Base-by-base conservation (phyloP, 73 alveolate species). In the Paramecium sexaurelia region DNA sequence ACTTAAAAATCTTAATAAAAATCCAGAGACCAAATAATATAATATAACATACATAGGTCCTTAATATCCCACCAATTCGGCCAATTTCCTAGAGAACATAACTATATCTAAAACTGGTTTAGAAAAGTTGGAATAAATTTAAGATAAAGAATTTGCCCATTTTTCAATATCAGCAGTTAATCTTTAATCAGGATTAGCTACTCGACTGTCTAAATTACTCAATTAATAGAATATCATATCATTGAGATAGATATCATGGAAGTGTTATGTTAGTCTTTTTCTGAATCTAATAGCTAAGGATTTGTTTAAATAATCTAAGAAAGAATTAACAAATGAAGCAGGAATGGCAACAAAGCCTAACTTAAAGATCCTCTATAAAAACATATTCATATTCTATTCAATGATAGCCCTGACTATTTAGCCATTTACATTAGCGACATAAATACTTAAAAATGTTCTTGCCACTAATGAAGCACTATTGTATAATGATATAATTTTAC, bases 81-180 rank as follows among this genome's bases (percentile, higher is more conserved):
- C 95, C 13, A 97, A 94, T 82, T 96, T 97, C 61, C 95, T 93
- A 5, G 98, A 94, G 95, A 97, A 97, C 87, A 97, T 85, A 36
- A 96, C 68, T 9, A 97, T 96, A 92, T 97, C 99, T 8, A 97
- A 94, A 35, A 96, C 85, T 19, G 99, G 99, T 88, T 97, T 97
- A 32, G 98, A 87, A 40, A 97, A 87, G 86, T 97, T 97, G 83
- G 96, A 88, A 57, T 96, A 96, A 6, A 97, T 91, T 66, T 91
- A 92, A n/a, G 97, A 84, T 11, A 97, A 93, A 15, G 98, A 94
- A n/a, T 83, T 83, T 1, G 98, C 95, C 98, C 98, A 97, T 83
- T 95, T 96, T 83, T 97, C 98, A 35, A 97, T 92, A 84, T 97
- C 99, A 29, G 96, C 95, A 2, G 98, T 96, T 37, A 97, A 91